These are phyloP conservation scores for Azolla pinnata DNA, from an alignment of 75 land plant genomes.

Conservation along the genomic window DNA sequence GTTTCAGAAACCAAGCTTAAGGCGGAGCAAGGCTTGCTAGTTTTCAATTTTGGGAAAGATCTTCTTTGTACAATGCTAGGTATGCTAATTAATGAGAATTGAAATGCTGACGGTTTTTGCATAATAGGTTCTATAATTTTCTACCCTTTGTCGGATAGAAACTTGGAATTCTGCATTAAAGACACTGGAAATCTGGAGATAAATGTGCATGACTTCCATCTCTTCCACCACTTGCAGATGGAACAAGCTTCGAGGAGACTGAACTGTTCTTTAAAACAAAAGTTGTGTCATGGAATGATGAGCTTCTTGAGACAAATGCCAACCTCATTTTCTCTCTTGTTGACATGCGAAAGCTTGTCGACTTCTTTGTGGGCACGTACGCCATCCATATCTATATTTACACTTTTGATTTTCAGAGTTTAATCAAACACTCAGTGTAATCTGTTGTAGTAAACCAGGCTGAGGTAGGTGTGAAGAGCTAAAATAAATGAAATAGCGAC, in stretches of 20 bases:
- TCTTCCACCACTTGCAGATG: too few species aligned
- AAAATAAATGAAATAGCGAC: too few species aligned
- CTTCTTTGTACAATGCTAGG: conserved; percentile 3
- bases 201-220: too few species aligned
- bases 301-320: not conserved
- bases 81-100: too few species aligned
- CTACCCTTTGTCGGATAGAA: too few species aligned
- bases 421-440: not conserved
- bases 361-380: conserved; percentile 3
- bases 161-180: too few species aligned
- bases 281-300: not conserved
- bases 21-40: not conserved
- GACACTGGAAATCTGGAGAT: too few species aligned
- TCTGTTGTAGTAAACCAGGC: too few species aligned
- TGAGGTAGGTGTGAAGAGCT: too few species aligned
- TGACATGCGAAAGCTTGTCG: not conserved
- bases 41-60: conserved; percentile 6
- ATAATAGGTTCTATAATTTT: too few species aligned
- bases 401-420: not conserved
- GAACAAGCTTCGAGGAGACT: conserved; percentile 1
- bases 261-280: not conserved
- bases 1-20: not conserved
- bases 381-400: not conserved
- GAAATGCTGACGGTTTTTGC: too few species aligned
- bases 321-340: not conserved